A percentile compares a stretch with the other conserved stretches of the same genome.
Evolutionary conservation across 2,329 filamentous ascomycete species (phyloP).

Genomic region (Pezicula carpinea): DNA sequence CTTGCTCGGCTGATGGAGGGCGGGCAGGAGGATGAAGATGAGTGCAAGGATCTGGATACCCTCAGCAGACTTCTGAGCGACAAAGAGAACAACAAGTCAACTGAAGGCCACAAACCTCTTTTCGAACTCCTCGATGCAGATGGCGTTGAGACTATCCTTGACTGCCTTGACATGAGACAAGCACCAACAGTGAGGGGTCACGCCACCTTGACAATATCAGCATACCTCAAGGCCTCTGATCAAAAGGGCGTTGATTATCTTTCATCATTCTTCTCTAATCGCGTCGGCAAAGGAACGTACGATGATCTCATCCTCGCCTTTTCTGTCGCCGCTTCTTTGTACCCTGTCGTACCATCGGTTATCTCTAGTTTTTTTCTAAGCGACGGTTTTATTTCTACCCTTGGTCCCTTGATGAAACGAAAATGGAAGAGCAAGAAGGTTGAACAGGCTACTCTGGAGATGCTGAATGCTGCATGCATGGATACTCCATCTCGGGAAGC

Average conservation of each 20-base stretch:
- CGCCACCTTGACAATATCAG: conserved; percentile 75
- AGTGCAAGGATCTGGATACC: conserved; percentile 51
- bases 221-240: conserved; percentile 74
- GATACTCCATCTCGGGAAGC: conserved; percentile 77
- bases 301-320: conserved; percentile 90
- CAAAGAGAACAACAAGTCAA: conserved; percentile 23
- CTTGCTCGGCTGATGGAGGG: conserved; percentile 89
- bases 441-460: conserved; percentile 79
- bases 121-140: conserved; percentile 62
- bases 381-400: conserved; percentile 75
- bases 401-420: conserved; percentile 71
- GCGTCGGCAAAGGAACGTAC: conserved; percentile 69
- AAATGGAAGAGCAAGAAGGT: conserved; percentile 83
- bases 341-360: conserved; percentile 76
- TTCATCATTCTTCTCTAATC: conserved; percentile 67
- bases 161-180: conserved; percentile 80
- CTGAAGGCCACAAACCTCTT: conserved; percentile 31
- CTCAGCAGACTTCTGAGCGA: conserved; percentile 59
- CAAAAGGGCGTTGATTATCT: conserved; percentile 68
- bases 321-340: conserved; percentile 83
- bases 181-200: conserved; percentile 70
- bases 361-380: conserved; percentile 78
- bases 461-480: conserved; percentile 89
- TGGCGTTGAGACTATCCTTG: conserved; percentile 79
- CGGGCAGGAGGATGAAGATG: conserved; percentile 75